phyloP scores from a whole-genome alignment of 1,139 yeast genomes.

The Candida dubliniensis region DNA sequence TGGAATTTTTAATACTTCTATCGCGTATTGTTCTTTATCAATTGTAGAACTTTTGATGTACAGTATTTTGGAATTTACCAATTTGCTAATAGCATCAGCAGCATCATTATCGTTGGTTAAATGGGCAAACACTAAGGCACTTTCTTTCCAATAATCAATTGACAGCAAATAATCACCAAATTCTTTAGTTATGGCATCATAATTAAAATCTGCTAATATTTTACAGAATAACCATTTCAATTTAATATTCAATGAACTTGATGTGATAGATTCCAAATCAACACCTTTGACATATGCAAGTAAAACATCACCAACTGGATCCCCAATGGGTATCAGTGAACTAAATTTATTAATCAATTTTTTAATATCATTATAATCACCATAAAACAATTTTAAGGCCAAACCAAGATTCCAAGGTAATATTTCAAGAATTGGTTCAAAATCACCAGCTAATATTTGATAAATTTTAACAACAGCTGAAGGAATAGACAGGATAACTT shows the following conservation, averaged over 20 bases:
- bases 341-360: slow-evolving; percentile 30
- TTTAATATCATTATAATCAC: slow-evolving; percentile 47
- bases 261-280: slow-evolving; percentile 5
- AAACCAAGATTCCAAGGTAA: slow-evolving; percentile 70
- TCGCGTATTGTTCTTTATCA: slow-evolving; percentile 35
- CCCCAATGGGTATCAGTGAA: slow-evolving; percentile 11
- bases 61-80: slow-evolving; percentile 50
- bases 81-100: slow-evolving; percentile 37
- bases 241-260: slow-evolving; percentile 25
- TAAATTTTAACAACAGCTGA: slow-evolving; percentile 55
- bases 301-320: slow-evolving; percentile 25
- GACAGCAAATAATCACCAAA: slow-evolving; percentile 57
- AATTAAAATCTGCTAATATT: slow-evolving; percentile 28
- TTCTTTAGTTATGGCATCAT: slow-evolving; percentile 44
- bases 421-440: slow-evolving; percentile 38
- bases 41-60: slow-evolving; percentile 30
- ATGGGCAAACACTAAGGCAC: slow-evolving; percentile 61
- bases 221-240: slow-evolving; percentile 59
- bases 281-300: slow-evolving; percentile 17
- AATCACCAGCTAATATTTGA: slow-evolving; percentile 63
- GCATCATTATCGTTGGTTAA: slow-evolving; percentile 45
- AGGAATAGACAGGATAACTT: slow-evolving; percentile 49
- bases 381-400: slow-evolving; percentile 62
- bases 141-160: slow-evolving; percentile 55
- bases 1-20: slow-evolving; percentile 46